Base-by-base conservation (phyloP, 768 basidiomycete species). In the Lentinula guzmanii region DNA sequence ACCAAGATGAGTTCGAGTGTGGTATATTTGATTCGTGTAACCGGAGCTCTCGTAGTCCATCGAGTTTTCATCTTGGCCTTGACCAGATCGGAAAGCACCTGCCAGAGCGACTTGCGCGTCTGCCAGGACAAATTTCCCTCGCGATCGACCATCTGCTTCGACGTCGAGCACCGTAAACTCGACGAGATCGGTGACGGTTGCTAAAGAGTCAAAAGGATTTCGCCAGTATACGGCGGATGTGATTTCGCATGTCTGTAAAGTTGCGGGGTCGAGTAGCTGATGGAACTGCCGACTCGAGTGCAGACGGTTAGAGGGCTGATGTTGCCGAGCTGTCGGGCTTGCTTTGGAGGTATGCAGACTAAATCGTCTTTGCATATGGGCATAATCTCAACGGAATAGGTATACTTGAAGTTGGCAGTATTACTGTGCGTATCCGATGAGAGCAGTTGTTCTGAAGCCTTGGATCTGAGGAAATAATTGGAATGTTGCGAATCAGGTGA, bases 311-410 rank as follows among this genome's bases (percentile, higher is more conserved):
- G 79, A 1, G 91, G 94, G 64, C 81, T 86, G 75, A 99, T 96
- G 78, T 95, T 98, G 70, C 88, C 86, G 61, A 95, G 77, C 16
- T 85, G 76, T 8, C 89, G 86, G 0, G 97, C 95, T 66, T 89
- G 87, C 69, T 93, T 92, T 10, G 77, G 72, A 2, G 95, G 93
- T 39, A 99, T 80, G 71, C 91, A 93, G 21, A 98, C 90, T 31
- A 99, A 84, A 74, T 99, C 97, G 70, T 98, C 97, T 72, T 98
- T 98, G 80, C 97, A 99, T 60, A 99, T 86, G 0, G 97, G 95
- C 4, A 90, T 85, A 69, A 99, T 97, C 75, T 98, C 96, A 66
- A 98, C 91, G 4, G 95, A 97, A 79, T 93, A 98, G 4, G 95
- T 94, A 75, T 91, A 95, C 75, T 96, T 98, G 82, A 91, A 97